Base-by-base conservation (phyloP, 164 flowering plant genomes). In the Liquidambar formosana region DNA sequence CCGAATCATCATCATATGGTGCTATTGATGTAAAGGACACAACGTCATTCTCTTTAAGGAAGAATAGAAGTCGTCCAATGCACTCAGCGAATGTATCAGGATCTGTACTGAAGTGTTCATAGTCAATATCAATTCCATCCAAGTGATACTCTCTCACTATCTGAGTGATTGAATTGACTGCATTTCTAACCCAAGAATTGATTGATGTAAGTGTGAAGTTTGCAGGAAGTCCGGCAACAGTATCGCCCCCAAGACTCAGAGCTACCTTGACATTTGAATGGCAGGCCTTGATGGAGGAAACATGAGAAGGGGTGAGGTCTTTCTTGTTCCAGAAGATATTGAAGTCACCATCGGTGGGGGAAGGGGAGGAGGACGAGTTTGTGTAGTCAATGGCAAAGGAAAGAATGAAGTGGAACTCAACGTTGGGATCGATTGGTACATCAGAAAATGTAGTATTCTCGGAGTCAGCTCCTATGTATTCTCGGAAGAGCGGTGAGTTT, bases 361-460 rank as follows among this genome's bases (percentile, higher is more conserved):
- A 22, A 43, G 82, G 77, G 25, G 15, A 12, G 2, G 59, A 48
- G 2, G 67, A 19, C 4, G 33, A 1, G 18, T 49, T 6, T 9
- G 71, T 68, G 76, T 75, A 80, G 57, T 80, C 83, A 2, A 80
- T 72, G 16, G 76, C 83, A 38, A 80, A 77, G 33, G 83, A 63
- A n/a, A 77, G 80, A 19, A 77, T 68, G 76, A 74, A 80, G 63
- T 80, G 83, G 26, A 75, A 60, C 1, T 74, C 75, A 8, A 78
- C 76, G 6, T 56, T 25, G 47, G 78, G 54, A 60, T 68, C 49
- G 21, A 75, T 66, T 2, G 81, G 83, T 8, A 77, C 73, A 19
- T 77, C 78, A 0, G 77, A 63, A 44, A 80, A 77, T 33, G 18
- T 66, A 0, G 75, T 76, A 10, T 59, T 18, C 0, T 72, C 64